phyloP scores from a whole-genome alignment of 805 yeast species.

The Yarrowia bubula region DNA sequence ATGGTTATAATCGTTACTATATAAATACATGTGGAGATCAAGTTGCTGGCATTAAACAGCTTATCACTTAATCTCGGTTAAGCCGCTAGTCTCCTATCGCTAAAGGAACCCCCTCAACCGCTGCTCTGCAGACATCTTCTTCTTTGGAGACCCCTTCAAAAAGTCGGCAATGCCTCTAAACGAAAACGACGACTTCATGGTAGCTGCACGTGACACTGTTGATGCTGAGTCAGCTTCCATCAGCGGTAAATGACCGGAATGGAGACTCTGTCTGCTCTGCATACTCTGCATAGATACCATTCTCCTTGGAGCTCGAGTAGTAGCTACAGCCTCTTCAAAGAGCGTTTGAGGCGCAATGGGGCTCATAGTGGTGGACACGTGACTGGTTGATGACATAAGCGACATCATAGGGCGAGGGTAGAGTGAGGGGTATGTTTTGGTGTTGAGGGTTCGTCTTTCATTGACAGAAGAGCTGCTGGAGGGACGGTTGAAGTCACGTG shows the following conservation, averaged over 20 bases:
- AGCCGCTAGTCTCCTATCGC: too few relatives aligned
- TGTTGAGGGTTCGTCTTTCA: slow-evolving; percentile 6
- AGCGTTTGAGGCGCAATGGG: slow-evolving; percentile 18
- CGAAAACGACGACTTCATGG: slow-evolving; percentile 6
- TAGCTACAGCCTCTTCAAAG: slow-evolving; percentile 8
- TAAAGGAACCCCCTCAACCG: not conserved
- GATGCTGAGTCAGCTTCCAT: slow-evolving; percentile 20
- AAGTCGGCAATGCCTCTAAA: slow-evolving; percentile 11
- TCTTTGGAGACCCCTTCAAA: slow-evolving; percentile 1
- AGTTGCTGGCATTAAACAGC: too few relatives aligned
- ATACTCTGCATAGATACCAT: slow-evolving; percentile 13
- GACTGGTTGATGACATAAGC: slow-evolving; percentile 6
- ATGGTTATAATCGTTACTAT: too few relatives aligned
- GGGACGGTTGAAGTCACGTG: too few relatives aligned
- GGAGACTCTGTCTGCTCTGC: not conserved
- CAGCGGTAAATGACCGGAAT: not conserved
- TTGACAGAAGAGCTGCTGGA: not conserved
- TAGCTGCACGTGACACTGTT: slow-evolving; percentile 6
- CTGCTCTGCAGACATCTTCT: slow-evolving; percentile 19
- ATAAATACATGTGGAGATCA: too few relatives aligned
- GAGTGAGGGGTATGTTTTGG: not conserved
- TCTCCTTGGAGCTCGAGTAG: slow-evolving; percentile 2
- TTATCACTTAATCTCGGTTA: too few relatives aligned
- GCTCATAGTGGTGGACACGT: slow-evolving; percentile 2
- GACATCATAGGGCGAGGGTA: slow-evolving; percentile 13